These are phyloP conservation scores for Oxalis stricta DNA, from an alignment of 441 rosid genomes.

Conservation along the genomic window DNA sequence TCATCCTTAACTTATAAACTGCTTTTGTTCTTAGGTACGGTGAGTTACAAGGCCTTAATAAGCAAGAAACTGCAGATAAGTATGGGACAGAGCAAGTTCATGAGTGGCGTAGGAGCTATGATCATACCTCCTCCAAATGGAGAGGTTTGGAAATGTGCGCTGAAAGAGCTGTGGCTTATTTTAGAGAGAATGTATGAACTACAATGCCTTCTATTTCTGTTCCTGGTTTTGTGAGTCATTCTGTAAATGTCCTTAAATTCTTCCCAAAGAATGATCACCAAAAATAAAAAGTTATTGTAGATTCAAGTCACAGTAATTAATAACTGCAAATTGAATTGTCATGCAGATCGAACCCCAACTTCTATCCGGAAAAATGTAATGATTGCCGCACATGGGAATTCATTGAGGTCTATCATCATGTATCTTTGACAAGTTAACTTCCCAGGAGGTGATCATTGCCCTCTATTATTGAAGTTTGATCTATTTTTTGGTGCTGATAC, in stretches of 20 bases:
- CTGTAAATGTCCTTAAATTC: not conserved
- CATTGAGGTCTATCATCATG: constrained; percentile 90
- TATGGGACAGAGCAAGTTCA: constrained; percentile 86
- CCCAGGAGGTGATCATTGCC: constrained; percentile 56
- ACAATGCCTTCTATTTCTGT: constrained; percentile 3
- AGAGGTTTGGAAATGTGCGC: constrained; percentile 98
- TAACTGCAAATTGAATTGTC: not conserved
- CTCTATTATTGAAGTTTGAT: not conserved
- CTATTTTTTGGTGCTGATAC: not conserved
- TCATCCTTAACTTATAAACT: not conserved
- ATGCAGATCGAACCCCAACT: constrained; percentile 85
- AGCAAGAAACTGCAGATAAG: constrained; percentile 85
- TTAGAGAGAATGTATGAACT: constrained; percentile 49
- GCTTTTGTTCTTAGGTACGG: constrained; percentile 52
- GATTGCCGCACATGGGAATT: constrained; percentile 97
- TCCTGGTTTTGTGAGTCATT: not conserved
- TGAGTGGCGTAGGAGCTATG: constrained; percentile 96
- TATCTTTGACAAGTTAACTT: constrained; percentile 86
- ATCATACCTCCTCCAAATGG: constrained; percentile 92
- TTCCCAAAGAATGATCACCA: too few relatives aligned
- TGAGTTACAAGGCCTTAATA: constrained; percentile 87
- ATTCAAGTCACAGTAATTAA: constrained; percentile 1
- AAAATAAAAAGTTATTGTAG: not conserved
- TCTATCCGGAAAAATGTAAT: constrained; percentile 61
- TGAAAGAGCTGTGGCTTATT: constrained; percentile 88